Conservation (phyloP, 2,329 filamentous ascomycete species). For the Xylaria sp. region DNA sequence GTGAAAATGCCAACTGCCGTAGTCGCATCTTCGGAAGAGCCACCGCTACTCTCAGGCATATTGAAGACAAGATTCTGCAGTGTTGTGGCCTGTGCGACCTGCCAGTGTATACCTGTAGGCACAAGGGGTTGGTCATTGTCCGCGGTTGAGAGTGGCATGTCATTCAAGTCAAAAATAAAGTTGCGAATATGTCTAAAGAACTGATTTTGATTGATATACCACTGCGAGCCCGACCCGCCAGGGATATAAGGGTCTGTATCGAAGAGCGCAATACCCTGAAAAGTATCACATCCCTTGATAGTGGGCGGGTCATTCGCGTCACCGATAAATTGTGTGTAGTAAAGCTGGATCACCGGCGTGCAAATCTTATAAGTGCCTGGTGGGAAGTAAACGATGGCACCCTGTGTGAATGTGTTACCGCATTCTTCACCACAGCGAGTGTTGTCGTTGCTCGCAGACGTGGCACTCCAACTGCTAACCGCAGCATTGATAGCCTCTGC, state of each 20-base stretch:
- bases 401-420: background rate
- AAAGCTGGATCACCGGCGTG: slow-evolving; percentile 5
- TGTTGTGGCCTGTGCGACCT: slow-evolving; percentile 66
- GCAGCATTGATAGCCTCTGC: background rate
- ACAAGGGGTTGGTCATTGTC: slow-evolving; percentile 53
- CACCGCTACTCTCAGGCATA: slow-evolving; percentile 50
- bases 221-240: background rate
- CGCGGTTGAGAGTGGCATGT: slow-evolving; percentile 52
- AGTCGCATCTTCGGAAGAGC: slow-evolving; percentile 40
- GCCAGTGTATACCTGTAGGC: slow-evolving; percentile 68
- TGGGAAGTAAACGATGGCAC: slow-evolving; percentile 11
- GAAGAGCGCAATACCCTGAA: slow-evolving; percentile 6
- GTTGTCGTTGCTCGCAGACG: too few relatives aligned
- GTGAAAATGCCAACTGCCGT: slow-evolving; percentile 67
- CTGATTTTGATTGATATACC: slow-evolving; percentile 65
- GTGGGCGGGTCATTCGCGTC: too few relatives aligned
- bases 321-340: slow-evolving; percentile 18
- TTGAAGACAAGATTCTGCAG: slow-evolving; percentile 70
- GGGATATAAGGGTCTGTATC: slow-evolving; percentile 10
- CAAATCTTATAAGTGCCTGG: slow-evolving; percentile 8
- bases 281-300: too few relatives aligned
- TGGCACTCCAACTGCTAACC: too few relatives aligned
- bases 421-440: background rate
- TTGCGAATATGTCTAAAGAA: slow-evolving; percentile 66
- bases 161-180: slow-evolving; percentile 62